Evolutionary conservation across 176 grass and related monocot genomes (phyloP).

Genomic region (Musa acuminata): DNA sequence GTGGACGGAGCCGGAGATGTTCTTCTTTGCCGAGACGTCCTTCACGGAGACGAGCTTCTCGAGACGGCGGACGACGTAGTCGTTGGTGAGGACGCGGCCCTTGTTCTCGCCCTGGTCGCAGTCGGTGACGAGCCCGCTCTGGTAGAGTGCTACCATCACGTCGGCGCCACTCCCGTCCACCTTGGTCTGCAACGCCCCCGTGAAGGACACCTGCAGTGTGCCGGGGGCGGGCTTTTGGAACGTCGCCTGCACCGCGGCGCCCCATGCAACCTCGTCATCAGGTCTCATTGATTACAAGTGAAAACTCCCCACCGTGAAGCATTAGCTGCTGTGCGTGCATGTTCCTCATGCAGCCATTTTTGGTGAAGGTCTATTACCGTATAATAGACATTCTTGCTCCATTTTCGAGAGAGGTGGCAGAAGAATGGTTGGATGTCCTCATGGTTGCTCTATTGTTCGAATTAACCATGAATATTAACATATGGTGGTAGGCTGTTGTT

Average conservation of each 20-base stretch:
- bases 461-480: no score
- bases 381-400: no score
- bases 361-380: background rate
- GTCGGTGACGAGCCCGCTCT: slow-evolving; percentile 71
- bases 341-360: background rate
- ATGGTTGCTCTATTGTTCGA: no score
- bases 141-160: slow-evolving; percentile 74
- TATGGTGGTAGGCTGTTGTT: no score
- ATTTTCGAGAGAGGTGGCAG: no score
- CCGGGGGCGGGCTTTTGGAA: slow-evolving; percentile 41
- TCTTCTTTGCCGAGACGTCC: slow-evolving; percentile 55
- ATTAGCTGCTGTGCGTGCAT: background rate
- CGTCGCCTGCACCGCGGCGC: slow-evolving; percentile 30
- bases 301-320: background rate
- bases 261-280: no score
- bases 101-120: slow-evolving; percentile 77
- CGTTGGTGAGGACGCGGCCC: slow-evolving; percentile 59
- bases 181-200: slow-evolving; percentile 43
- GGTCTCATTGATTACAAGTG: background rate
- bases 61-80: slow-evolving; percentile 72
- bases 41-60: slow-evolving; percentile 61
- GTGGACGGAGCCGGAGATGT: slow-evolving; percentile 48
- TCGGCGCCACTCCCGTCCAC: slow-evolving; percentile 47
- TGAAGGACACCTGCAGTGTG: slow-evolving; percentile 68
- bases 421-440: no score